Conservation (phyloP, 768 basidiomycete species). For the Phylloporus rhodoxanthus region DNA sequence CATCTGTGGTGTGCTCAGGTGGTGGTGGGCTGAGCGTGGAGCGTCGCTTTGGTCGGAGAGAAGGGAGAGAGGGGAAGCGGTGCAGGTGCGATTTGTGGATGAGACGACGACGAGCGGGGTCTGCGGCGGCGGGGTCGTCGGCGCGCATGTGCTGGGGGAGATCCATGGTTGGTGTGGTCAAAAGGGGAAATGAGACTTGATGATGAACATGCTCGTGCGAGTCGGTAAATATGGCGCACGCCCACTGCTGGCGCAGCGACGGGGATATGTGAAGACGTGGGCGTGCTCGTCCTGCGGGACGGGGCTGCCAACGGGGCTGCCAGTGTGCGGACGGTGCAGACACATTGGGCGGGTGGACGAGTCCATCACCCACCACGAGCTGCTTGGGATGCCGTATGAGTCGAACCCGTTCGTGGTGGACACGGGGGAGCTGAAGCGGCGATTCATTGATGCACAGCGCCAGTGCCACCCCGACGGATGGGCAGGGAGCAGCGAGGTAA, state of each 20-base stretch:
- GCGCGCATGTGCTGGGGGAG: constrained; percentile 36
- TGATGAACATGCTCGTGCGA: constrained; percentile 14
- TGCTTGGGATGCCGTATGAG: constrained; percentile 57
- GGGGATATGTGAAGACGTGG: constrained; percentile 13
- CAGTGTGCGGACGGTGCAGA: constrained; percentile 72
- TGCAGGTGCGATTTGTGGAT: constrained; percentile 32
- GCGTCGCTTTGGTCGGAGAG: constrained; percentile 13
- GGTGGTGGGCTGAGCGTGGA: not conserved
- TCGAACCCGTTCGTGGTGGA: constrained; percentile 73
- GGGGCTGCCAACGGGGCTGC: constrained; percentile 56
- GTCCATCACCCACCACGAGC: constrained; percentile 54
- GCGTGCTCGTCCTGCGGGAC: constrained; percentile 60
- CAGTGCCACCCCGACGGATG: constrained; percentile 85
- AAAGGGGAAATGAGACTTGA: constrained; percentile 6
- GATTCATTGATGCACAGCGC: constrained; percentile 68
- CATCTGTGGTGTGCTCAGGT: constrained; percentile 1
- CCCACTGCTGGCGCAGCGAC: constrained; percentile 8
- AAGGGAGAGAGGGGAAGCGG: constrained; percentile 29
- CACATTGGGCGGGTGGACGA: constrained; percentile 55
- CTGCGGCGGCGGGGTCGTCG: constrained; percentile 39
- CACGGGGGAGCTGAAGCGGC: constrained; percentile 48
- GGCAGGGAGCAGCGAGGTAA: constrained; percentile 59
- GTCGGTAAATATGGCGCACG: constrained; percentile 9
- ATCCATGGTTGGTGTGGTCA: constrained; percentile 8
- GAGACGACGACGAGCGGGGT: constrained; percentile 45